Conservation (phyloP, 2,329 filamentous ascomycete genomes). For the Beauveria caledonica region DNA sequence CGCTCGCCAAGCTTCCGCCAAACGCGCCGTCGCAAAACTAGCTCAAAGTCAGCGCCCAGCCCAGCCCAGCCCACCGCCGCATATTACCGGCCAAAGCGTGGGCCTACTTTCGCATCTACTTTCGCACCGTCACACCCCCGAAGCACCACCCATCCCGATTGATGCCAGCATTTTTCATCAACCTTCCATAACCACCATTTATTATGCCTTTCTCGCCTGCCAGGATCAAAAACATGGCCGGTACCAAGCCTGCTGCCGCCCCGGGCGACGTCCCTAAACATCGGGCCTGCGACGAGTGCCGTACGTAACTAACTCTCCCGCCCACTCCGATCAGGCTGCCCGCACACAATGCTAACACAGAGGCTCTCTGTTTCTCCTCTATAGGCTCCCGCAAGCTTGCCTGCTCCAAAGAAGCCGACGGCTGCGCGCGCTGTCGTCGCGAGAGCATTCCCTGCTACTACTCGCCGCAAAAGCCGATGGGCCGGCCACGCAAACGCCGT, state of each 20-base stretch:
- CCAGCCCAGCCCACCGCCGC: too few species aligned
- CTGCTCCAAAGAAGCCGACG: constrained; percentile 53
- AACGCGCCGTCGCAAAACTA: background rate
- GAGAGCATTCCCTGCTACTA: constrained; percentile 53
- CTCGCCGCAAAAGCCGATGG: constrained; percentile 59
- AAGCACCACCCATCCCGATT: background rate
- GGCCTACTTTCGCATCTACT: too few species aligned
- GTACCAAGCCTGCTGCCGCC: background rate
- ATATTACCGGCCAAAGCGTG: background rate
- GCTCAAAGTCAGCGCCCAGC: too few species aligned
- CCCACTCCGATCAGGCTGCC: background rate
- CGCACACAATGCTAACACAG: background rate
- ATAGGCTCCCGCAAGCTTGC: constrained; percentile 55
- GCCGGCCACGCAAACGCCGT: constrained; percentile 51
- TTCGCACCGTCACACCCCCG: too few species aligned
- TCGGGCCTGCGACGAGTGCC: constrained; percentile 59
- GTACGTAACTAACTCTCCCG: constrained; percentile 35
- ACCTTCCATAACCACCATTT: background rate
- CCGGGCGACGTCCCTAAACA: constrained; percentile 35
- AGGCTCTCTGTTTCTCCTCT: background rate
- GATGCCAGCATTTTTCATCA: background rate
- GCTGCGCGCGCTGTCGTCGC: constrained; percentile 49
- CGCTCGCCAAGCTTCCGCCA: too few species aligned
- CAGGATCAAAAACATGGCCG: background rate
- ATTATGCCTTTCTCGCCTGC: background rate